Conservation (phyloP, 768 basidiomycete genomes). For the Tubosaeta sp. region DNA sequence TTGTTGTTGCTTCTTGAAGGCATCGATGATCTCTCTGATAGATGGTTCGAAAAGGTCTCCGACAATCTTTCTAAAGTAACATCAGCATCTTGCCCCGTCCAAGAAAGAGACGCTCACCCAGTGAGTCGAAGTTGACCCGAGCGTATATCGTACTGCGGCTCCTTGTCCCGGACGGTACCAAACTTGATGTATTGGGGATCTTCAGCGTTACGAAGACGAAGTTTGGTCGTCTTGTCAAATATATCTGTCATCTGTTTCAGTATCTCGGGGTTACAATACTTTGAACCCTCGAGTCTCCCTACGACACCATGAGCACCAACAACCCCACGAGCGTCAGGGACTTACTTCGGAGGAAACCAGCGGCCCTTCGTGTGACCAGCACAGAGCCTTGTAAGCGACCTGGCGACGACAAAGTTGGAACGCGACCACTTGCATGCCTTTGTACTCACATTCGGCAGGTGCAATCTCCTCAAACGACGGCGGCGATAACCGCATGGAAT, state of each 20-base stretch:
- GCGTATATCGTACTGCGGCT: conserved; percentile 35
- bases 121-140: conserved; percentile 37
- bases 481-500: conserved; percentile 37
- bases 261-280: conserved; percentile 30
- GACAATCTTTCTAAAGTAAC: conserved; percentile 32
- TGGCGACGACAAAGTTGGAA: conserved; percentile 11
- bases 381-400: conserved; percentile 41
- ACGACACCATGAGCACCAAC: background rate
- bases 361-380: conserved; percentile 34
- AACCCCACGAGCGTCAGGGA: background rate
- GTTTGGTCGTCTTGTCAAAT: conserved; percentile 39
- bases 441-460: conserved; percentile 31
- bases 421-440: background rate
- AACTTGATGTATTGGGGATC: conserved; percentile 40
- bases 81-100: background rate
- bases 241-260: conserved; percentile 33
- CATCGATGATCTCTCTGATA: conserved; percentile 33
- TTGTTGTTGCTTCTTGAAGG: conserved; percentile 31
- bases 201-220: conserved; percentile 38
- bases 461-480: conserved; percentile 37
- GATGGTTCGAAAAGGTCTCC: conserved; percentile 43
- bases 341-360: conserved; percentile 27
- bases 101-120: conserved; percentile 24
- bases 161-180: conserved; percentile 37
- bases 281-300: conserved; percentile 32